Percentiles rank a stretch among this genome's conserved stretches.
phyloP scores from a whole-genome alignment of 2,329 filamentous ascomycete genomes.

The Xylariales sp. region DNA sequence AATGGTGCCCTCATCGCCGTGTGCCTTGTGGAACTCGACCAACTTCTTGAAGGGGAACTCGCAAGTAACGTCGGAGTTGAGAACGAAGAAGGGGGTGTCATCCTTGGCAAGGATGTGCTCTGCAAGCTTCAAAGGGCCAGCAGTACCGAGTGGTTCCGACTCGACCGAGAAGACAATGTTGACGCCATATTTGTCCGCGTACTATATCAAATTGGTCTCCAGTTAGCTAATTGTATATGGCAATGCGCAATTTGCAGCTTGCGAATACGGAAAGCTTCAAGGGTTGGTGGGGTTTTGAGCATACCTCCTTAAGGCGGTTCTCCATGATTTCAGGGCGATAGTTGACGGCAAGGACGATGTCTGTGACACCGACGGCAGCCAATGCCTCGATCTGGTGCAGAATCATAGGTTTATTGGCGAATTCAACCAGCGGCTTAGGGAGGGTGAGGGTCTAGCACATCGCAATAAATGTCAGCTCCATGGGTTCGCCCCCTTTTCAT shows the following conservation, averaged over 20 bases:
- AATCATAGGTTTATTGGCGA: slow-evolving; percentile 99
- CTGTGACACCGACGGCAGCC: slow-evolving; percentile 88
- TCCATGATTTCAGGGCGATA: slow-evolving; percentile 99
- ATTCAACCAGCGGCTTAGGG: slow-evolving; percentile 96
- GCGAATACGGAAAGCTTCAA: too few species aligned
- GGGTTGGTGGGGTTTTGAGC: slow-evolving; percentile 21
- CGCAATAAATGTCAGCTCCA: too few species aligned
- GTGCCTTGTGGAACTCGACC: slow-evolving; percentile 84
- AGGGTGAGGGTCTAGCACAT: slow-evolving; percentile 93
- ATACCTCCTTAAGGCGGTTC: slow-evolving; percentile 80
- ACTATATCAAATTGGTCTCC: too few species aligned
- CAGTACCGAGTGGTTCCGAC: slow-evolving; percentile 89
- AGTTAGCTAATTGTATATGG: too few species aligned
- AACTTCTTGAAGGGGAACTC: slow-evolving; percentile 93
- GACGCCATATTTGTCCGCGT: slow-evolving; percentile 87
- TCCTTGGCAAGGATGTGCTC: slow-evolving; percentile 91
- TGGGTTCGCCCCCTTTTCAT: too few species aligned
- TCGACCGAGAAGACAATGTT: slow-evolving; percentile 97
- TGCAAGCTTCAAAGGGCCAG: slow-evolving; percentile 90
- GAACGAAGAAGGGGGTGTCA: slow-evolving; percentile 91
- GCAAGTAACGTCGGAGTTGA: slow-evolving; percentile 98
- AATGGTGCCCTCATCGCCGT: slow-evolving; percentile 95
- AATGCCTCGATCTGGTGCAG: slow-evolving; percentile 95
- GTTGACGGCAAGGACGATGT: slow-evolving; percentile 98
- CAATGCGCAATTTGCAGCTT: too few species aligned